Evolutionary conservation across 768 basidiomycete genomes (phyloP).

Genomic region (Kwoniella mangroviensis): DNA sequence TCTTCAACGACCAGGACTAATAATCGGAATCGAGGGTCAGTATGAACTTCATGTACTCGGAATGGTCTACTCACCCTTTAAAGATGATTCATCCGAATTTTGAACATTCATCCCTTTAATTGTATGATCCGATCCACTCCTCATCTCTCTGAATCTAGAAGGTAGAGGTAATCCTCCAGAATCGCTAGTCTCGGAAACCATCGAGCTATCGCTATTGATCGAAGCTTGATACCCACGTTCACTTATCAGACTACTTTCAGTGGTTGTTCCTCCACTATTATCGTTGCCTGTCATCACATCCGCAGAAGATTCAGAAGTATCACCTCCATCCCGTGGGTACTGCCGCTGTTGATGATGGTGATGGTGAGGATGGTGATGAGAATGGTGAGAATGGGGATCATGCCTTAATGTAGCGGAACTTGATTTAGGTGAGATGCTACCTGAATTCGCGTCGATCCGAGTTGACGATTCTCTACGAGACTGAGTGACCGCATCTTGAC

Average conservation of each 20-base stretch:
- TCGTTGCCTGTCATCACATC: not conserved
- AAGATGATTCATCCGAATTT: conserved; percentile 3
- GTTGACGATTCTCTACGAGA: conserved; percentile 5
- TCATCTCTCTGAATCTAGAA: conserved; percentile 10
- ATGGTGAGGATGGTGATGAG: not conserved
- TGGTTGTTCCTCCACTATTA: not conserved
- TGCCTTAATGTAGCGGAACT: conserved; percentile 3
- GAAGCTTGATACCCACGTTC: conserved; percentile 8
- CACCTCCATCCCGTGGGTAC: not conserved
- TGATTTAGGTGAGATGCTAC: conserved; percentile 7
- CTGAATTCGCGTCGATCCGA: not conserved
- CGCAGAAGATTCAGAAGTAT: not conserved
- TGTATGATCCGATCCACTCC: conserved; percentile 10
- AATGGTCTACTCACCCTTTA: conserved; percentile 12
- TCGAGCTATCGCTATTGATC: not conserved
- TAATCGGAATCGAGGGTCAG: not conserved
- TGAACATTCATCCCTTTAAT: not conserved
- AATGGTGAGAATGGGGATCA: not conserved
- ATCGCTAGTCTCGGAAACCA: conserved; percentile 4
- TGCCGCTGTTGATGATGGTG: conserved; percentile 4
- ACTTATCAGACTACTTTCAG: conserved; percentile 15
- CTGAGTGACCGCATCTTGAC: not conserved
- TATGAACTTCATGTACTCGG: not conserved
- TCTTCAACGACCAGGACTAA: conserved; percentile 56
- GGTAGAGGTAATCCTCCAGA: not conserved